phyloP scores from a whole-genome alignment of 129 eudicot species.

The Flaveria robusta region DNA sequence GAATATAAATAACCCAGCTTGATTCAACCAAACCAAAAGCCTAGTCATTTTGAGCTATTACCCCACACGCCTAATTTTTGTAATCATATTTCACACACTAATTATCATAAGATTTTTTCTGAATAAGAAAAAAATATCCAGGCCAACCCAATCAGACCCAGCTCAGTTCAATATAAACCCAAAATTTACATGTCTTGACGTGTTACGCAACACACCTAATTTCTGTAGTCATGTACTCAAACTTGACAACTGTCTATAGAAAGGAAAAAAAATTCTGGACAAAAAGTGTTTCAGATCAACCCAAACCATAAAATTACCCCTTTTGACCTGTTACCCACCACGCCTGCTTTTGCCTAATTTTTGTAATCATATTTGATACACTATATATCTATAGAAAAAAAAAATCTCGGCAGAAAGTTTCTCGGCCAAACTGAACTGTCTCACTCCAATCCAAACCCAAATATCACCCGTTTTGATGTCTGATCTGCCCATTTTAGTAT shows the following conservation, averaged over 20 bases:
- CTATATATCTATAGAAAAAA: not conserved
- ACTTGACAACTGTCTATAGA: not conserved
- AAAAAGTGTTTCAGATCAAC: not conserved
- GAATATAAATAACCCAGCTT: too few species aligned
- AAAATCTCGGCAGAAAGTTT: not conserved
- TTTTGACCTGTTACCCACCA: constrained; percentile 1
- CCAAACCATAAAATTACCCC: not conserved
- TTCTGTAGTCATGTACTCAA: not conserved
- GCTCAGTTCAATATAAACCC: not conserved
- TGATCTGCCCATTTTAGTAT: not conserved
- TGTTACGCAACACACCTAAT: not conserved
- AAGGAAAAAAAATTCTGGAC: not conserved
- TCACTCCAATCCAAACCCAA: not conserved
- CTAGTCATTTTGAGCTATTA: too few species aligned
- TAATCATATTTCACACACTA: not conserved
- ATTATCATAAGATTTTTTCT: not conserved
- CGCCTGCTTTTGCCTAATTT: not conserved
- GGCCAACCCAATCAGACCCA: not conserved
- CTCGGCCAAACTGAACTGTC: not conserved
- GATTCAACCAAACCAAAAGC: too few species aligned
- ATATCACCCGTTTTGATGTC: not conserved
- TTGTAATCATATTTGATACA: not conserved
- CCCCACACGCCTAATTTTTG: not conserved
- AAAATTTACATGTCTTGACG: not conserved
- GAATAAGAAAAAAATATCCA: too few species aligned